Percentiles rank a stretch among this genome's conserved stretches.
These are phyloP conservation scores for Boletales sp. DNA, from an alignment of 768 basidiomycete species.

Conservation along the genomic window DNA sequence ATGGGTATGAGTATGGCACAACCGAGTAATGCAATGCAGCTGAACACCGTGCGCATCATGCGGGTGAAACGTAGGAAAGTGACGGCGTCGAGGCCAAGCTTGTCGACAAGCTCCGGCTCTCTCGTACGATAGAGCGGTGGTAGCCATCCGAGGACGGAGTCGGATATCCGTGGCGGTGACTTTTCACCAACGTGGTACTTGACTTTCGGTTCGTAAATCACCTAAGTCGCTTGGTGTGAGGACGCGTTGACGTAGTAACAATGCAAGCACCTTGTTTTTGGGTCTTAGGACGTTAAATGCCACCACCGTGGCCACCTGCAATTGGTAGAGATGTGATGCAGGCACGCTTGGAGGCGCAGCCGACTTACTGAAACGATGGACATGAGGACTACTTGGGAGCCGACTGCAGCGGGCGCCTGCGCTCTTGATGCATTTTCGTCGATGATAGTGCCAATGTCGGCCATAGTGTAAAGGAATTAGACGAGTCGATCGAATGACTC, in stretches of 20 bases:
- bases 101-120: conserved; percentile 86
- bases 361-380: conserved; percentile 61
- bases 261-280: conserved; percentile 67
- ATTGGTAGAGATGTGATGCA: conserved; percentile 6
- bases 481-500: conserved; percentile 14
- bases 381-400: conserved; percentile 76
- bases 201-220: conserved; percentile 91
- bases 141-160: conserved; percentile 86
- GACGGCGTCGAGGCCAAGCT: conserved; percentile 90
- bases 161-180: conserved; percentile 74
- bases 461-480: conserved; percentile 25
- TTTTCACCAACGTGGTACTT: conserved; percentile 84
- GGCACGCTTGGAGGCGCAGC: neutral
- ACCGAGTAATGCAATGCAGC: conserved; percentile 54
- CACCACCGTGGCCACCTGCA: conserved; percentile 60
- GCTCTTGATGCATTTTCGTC: conserved; percentile 43
- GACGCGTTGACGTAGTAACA: neutral
- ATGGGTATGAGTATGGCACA: conserved; percentile 82
- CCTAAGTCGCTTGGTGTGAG: conserved; percentile 36
- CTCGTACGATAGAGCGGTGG: conserved; percentile 78
- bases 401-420: conserved; percentile 79
- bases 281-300: conserved; percentile 86
- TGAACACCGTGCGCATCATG: conserved; percentile 74
- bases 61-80: conserved; percentile 89
- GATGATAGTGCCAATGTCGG: conserved; percentile 32